Evolutionary conservation across 2,329 filamentous ascomycete species (phyloP).

Genomic region (Beauveria bassiana): DNA sequence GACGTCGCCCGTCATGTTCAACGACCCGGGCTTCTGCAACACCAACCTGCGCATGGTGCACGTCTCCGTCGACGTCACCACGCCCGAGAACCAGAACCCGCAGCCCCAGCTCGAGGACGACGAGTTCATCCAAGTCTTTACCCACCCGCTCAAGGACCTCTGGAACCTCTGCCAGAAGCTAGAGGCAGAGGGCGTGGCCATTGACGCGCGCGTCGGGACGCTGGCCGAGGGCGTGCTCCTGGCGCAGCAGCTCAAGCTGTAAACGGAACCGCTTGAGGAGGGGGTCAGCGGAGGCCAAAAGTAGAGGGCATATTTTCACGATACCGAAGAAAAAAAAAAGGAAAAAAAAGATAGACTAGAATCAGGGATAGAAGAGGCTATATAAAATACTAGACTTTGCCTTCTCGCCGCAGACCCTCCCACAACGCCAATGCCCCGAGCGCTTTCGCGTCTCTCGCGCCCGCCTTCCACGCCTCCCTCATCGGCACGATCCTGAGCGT

Average conservation of each 20-base stretch:
- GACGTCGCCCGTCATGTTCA: slow-evolving; percentile 59
- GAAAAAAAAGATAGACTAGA: not conserved
- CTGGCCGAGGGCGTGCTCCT: slow-evolving; percentile 72
- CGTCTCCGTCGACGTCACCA: slow-evolving; percentile 60
- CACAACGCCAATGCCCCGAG: slow-evolving; percentile 51
- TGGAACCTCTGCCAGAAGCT: slow-evolving; percentile 60
- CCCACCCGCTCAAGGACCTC: slow-evolving; percentile 53
- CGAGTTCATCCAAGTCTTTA: slow-evolving; percentile 77
- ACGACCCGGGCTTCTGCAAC: slow-evolving; percentile 60
- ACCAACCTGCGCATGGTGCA: slow-evolving; percentile 65
- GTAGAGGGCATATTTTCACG: not conserved
- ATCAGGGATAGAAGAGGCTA: not conserved
- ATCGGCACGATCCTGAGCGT: slow-evolving; percentile 51
- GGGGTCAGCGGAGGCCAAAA: too few species aligned
- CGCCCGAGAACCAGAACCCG: slow-evolving; percentile 61
- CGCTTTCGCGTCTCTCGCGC: slow-evolving; percentile 51
- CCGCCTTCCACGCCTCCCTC: slow-evolving; percentile 49
- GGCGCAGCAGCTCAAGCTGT: slow-evolving; percentile 49
- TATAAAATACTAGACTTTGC: slow-evolving; percentile 26
- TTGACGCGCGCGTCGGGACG: slow-evolving; percentile 71
- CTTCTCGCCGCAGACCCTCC: slow-evolving; percentile 45
- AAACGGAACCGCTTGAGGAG: not conserved
- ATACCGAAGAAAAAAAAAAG: not conserved
- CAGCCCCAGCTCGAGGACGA: slow-evolving; percentile 67
- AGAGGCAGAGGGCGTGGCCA: slow-evolving; percentile 64